phyloP scores from a whole-genome alignment of 495 filamentous ascomycete species.

The Hypoxylon rickii region DNA sequence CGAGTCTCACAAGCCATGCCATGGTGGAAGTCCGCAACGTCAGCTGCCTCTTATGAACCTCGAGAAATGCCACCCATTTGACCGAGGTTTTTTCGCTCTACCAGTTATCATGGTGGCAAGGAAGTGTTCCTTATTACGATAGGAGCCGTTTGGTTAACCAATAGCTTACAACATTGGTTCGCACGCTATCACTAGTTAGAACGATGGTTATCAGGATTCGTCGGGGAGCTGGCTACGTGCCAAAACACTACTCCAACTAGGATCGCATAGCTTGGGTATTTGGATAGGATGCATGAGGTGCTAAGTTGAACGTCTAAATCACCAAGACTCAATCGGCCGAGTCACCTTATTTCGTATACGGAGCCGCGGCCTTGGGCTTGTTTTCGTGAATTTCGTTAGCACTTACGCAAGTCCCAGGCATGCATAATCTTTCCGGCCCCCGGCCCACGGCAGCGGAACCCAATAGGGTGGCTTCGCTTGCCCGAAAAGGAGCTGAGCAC shows the following conservation, averaged over 20 bases:
- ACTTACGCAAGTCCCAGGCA: conserved; percentile 30
- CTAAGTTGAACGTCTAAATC: neutral
- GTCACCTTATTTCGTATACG: conserved; percentile 11
- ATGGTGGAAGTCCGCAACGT: conserved; percentile 1
- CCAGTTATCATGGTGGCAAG: conserved; percentile 29
- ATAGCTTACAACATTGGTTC: conserved; percentile 7
- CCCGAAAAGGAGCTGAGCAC: conserved; percentile 20
- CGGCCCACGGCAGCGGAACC: conserved; percentile 33
- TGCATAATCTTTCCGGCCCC: conserved; percentile 35
- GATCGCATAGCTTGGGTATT: no score
- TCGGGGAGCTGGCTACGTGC: conserved; percentile 1
- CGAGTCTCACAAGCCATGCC: conserved; percentile 6
- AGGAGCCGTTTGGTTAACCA: neutral
- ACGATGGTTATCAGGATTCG: conserved; percentile 14
- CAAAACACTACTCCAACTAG: neutral
- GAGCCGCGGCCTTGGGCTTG: conserved; percentile 19
- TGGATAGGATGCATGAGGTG: neutral
- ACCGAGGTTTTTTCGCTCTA: no score
- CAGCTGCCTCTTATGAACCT: conserved; percentile 16
- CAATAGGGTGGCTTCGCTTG: conserved; percentile 33
- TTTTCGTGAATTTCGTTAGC: conserved; percentile 23
- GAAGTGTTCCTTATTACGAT: conserved; percentile 3
- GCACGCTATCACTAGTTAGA: conserved; percentile 1
- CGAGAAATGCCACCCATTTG: conserved; percentile 19
- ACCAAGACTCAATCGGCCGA: conserved; percentile 28